Evolutionary conservation across 257 asterid genomes (phyloP).

Genomic region (Haberlea rhodopensis): DNA sequence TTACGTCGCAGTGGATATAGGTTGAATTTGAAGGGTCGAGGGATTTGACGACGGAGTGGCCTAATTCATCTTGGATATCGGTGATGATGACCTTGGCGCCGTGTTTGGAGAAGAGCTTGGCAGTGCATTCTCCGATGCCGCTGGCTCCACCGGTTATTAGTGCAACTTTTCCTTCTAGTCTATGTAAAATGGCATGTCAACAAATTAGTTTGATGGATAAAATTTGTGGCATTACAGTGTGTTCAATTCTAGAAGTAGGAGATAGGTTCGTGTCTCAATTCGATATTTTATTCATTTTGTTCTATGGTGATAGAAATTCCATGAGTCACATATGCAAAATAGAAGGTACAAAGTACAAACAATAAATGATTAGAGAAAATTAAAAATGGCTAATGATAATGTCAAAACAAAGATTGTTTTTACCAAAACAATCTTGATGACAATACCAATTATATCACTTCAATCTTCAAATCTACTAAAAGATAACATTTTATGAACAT

Average conservation of each 20-base stretch:
- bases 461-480: too few relatives aligned
- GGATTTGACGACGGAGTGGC: conserved; percentile 28
- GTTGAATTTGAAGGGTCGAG: conserved; percentile 36
- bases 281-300: too few relatives aligned
- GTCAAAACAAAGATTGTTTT: too few relatives aligned
- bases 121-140: conserved; percentile 58
- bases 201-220: not conserved
- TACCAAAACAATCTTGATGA: too few relatives aligned
- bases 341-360: too few relatives aligned
- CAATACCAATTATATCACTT: too few relatives aligned
- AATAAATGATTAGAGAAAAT: too few relatives aligned
- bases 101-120: conserved; percentile 41
- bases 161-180: conserved; percentile 67
- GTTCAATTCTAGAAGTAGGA: not conserved
- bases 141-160: conserved; percentile 61
- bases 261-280: too few relatives aligned
- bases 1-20: conserved; percentile 53
- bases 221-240: not conserved
- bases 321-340: too few relatives aligned
- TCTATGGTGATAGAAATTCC: too few relatives aligned
- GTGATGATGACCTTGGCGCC: conserved; percentile 64
- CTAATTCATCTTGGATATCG: conserved; percentile 48
- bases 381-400: too few relatives aligned
- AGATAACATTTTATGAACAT: too few relatives aligned
- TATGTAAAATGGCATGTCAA: not conserved